Evolutionary conservation across 176 grass and related monocot genomes (phyloP).

Genomic region (Oryza meyeriana): DNA sequence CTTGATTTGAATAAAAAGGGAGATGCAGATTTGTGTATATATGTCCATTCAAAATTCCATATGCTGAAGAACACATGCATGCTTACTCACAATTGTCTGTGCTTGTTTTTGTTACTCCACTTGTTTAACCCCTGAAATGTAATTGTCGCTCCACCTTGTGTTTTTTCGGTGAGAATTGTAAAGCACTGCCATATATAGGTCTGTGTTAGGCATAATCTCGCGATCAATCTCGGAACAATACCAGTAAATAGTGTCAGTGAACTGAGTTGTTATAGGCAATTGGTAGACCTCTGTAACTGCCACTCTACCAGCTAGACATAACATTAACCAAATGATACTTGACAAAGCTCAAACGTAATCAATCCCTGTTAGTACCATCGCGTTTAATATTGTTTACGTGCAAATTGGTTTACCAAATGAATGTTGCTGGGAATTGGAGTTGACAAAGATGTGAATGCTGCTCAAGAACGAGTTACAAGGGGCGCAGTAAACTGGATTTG

Average conservation of each 20-base stretch:
- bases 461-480: neutral
- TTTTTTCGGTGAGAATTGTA: neutral
- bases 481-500: neutral
- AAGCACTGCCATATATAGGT: neutral
- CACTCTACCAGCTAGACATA: neutral
- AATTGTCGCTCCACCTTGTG: constrained; percentile 13
- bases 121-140: neutral
- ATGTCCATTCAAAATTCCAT: neutral
- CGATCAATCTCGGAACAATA: neutral
- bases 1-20: neutral
- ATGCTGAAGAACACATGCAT: neutral
- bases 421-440: neutral
- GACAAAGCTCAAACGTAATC: neutral
- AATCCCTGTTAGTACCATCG: neutral
- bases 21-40: neutral
- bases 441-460: neutral
- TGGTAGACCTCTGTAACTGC: neutral
- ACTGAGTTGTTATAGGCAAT: neutral
- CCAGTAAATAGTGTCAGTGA: neutral
- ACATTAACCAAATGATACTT: neutral
- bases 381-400: too few species aligned
- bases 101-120: neutral
- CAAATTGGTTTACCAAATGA: too few species aligned
- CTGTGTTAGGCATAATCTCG: constrained; percentile 44
- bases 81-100: neutral